phyloP scores from a whole-genome alignment of 306 rosid genomes.

The Luffa aegyptiaca region DNA sequence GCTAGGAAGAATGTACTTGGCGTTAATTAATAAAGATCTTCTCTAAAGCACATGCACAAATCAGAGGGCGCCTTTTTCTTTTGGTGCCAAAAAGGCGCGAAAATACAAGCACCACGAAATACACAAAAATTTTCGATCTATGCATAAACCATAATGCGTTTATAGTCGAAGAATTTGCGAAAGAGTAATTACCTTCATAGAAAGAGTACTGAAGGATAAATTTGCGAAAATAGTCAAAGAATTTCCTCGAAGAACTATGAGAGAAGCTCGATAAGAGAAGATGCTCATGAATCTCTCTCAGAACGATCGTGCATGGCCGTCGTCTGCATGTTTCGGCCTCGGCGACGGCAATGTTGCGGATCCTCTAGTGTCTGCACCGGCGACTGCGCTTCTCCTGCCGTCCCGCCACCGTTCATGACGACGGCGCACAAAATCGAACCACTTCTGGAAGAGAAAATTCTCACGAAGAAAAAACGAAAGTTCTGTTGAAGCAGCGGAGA shows the following conservation, averaged over 20 bases:
- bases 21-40: not conserved
- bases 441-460: not conserved
- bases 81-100: not conserved
- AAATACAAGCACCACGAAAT: not conserved
- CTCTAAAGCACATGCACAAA: not conserved
- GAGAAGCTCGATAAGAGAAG: not conserved
- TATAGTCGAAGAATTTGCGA: not conserved
- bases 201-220: not conserved
- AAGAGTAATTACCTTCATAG: not conserved
- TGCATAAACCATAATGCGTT: not conserved
- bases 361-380: not conserved
- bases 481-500: not conserved
- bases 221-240: not conserved
- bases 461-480: not conserved
- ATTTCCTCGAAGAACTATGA: not conserved
- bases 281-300: not conserved
- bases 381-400: not conserved
- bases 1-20: not conserved
- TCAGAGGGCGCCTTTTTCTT: not conserved
- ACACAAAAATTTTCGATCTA: not conserved
- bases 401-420: not conserved
- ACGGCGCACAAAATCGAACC: not conserved
- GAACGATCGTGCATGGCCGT: slow-evolving; percentile 2
- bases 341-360: not conserved
- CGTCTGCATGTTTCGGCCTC: not conserved